A percentile compares a stretch with the other conserved stretches of the same genome.
Evolutionary conservation across 495 filamentous ascomycete genomes (phyloP).

Genomic region (Trichoderma reesei): DNA sequence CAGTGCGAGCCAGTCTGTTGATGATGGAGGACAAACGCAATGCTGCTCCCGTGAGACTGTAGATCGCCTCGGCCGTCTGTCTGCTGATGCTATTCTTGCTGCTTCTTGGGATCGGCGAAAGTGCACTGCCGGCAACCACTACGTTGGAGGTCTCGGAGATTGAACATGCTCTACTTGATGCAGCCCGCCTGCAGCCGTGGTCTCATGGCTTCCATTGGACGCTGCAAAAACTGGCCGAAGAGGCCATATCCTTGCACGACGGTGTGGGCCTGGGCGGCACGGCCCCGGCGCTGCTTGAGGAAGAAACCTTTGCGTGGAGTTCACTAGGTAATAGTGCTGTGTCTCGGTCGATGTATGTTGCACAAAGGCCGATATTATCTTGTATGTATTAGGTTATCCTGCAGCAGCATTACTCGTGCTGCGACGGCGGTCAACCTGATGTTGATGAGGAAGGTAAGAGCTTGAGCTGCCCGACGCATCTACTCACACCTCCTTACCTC

Average conservation of each 20-base stretch:
- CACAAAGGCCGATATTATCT: not conserved
- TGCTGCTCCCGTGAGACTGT: too few species aligned
- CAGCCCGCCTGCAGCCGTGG: not conserved
- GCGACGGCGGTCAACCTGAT: not conserved
- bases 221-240: not conserved
- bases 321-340: not conserved
- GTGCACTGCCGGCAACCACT: slow-evolving; percentile 2
- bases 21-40: not conserved
- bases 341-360: not conserved
- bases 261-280: not conserved
- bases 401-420: not conserved
- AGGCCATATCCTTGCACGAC: not conserved
- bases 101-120: not conserved
- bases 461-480: too few species aligned
- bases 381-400: not conserved
- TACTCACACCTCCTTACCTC: too few species aligned
- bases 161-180: slow-evolving; percentile 5
- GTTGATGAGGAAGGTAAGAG: too few species aligned
- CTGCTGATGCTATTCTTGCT: not conserved
- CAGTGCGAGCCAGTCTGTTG: not conserved
- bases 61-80: too few species aligned
- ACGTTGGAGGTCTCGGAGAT: not conserved
- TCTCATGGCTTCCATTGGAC: not conserved
- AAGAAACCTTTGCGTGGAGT: not conserved
- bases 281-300: not conserved